Evolutionary conservation across 78 protist genomes (phyloP), one percentile per base, ranked within the genome.

Genomic region (Cavenderia fasciculata): DNA sequence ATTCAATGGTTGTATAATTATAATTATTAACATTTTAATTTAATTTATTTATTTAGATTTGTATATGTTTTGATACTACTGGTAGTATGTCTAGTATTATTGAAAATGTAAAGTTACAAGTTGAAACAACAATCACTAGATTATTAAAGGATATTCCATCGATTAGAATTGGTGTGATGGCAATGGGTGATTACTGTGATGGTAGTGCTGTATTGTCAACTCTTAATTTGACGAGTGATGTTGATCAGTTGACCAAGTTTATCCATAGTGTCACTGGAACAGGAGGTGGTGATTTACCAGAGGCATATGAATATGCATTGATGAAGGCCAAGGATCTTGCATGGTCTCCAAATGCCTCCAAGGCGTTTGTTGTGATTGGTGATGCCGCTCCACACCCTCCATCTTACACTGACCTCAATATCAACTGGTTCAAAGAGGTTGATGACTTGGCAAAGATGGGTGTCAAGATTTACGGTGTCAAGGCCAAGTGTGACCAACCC

Each of bases 31-130:
- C n/a, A n/a, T n/a, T n/a, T n/a, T n/a, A n/a, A n/a, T n/a, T n/a
- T n/a, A n/a, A n/a, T n/a, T n/a, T n/a, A n/a, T n/a, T n/a, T n/a
- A n/a, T n/a, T n/a, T n/a, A n/a, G n/a, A n/a, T n/a, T n/a, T n/a
- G n/a, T n/a, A n/a, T n/a, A n/a, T n/a, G n/a, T n/a, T 86, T 86
- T 18, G 92, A 86, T 54, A 86, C 92, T n/a, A 85, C 90, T 12
- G 88, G 88, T 10, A 46, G 76, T 10, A 68, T 63, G 79, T 66
- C 70, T 46, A 40, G 63, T 16, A 59, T 51, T 10, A 46, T 72
- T 3, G 69, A 18, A 3, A 61, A 73, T 27, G 93, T 87, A 7
- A 52, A 72, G 14, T n/a, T 1, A 16, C 49, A 87, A 33, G 86
- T 87, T 27, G 56, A 36, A 29, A 63, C 51, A 54, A 63, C 93